These are phyloP conservation scores for Haemoproteus tartakovskyi DNA, from an alignment of 169 alveolate genomes.

Conservation along the genomic window DNA sequence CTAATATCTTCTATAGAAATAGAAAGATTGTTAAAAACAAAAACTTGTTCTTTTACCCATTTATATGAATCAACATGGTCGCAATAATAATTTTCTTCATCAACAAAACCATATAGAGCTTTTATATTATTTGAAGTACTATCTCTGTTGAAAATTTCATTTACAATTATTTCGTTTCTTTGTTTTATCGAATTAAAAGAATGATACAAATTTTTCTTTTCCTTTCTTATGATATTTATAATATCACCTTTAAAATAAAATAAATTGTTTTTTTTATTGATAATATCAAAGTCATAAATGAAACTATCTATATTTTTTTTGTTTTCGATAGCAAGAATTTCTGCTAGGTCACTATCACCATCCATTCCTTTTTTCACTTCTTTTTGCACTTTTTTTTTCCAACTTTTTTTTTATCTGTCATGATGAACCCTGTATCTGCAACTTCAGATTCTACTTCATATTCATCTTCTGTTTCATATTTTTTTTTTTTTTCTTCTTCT, in stretches of 20 bases:
- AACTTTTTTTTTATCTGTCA: too few species aligned
- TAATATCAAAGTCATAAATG: conserved; percentile 8
- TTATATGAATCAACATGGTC: conserved; percentile 24
- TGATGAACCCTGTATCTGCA: too few species aligned
- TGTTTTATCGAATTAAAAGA: too few species aligned
- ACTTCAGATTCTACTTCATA: too few species aligned
- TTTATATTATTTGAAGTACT: conserved; percentile 1
- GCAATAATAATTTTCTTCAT: conserved; percentile 17
- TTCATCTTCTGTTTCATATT: background rate
- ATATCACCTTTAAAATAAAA: conserved; percentile 48
- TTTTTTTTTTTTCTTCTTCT: background rate
- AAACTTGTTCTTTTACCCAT: conserved; percentile 2
- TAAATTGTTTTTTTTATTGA: conserved; percentile 11
- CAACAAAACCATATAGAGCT: conserved; percentile 7
- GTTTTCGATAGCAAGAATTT: conserved; percentile 23
- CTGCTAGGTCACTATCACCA: conserved; percentile 14
- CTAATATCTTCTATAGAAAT: conserved; percentile 11
- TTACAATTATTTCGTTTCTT: background rate
- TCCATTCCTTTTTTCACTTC: too few species aligned
- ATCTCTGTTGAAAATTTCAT: conserved; percentile 1
- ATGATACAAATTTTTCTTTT: too few species aligned
- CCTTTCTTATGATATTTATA: conserved; percentile 12
- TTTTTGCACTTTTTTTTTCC: too few species aligned
- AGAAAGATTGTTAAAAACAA: conserved; percentile 24
- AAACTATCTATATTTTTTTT: conserved; percentile 27